A percentile compares a stretch with the other conserved stretches of the same genome.
These are phyloP conservation scores for Vitis vinifera DNA, from an alignment of 164 flowering plant genomes.

Conservation along the genomic window DNA sequence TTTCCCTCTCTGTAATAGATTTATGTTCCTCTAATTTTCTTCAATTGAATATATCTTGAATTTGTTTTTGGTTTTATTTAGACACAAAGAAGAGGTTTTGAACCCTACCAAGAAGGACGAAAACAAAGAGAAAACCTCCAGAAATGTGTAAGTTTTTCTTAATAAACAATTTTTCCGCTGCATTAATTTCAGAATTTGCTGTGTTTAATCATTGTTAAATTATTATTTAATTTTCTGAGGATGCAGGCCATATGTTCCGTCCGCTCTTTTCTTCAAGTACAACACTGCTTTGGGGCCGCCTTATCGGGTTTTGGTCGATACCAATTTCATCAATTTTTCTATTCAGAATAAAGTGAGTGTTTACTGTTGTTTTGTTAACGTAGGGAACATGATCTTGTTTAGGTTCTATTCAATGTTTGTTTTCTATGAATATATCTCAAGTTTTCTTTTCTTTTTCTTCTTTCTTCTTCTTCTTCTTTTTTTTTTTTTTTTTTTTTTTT, in stretches of 20 bases:
- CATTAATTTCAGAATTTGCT: background rate
- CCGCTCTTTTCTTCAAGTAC: constrained; percentile 80
- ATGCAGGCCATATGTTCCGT: constrained; percentile 74
- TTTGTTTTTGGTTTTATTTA: constrained; percentile 17
- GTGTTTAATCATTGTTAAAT: background rate
- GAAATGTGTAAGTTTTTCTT: constrained; percentile 69
- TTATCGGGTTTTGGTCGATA: constrained; percentile 88
- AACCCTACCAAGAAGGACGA: constrained; percentile 79
- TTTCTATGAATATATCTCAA: no score
- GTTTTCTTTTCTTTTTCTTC: no score
- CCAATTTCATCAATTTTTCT: constrained; percentile 97
- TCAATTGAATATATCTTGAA: background rate
- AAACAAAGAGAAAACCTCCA: constrained; percentile 64
- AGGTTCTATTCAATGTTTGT: background rate
- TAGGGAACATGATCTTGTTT: no score
- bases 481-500: no score
- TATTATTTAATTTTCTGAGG: background rate
- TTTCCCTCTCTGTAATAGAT: no score
- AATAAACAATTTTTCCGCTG: no score
- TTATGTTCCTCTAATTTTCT: background rate
- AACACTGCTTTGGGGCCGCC: constrained; percentile 92
- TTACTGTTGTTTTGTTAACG: background rate
- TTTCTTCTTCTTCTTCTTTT: no score
- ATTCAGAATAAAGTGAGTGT: constrained; percentile 82
- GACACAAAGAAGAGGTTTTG: constrained; percentile 72